Conservation (phyloP, 2,329 filamentous ascomycete species). For the Arthrobotrys pseudoclavata region DNA sequence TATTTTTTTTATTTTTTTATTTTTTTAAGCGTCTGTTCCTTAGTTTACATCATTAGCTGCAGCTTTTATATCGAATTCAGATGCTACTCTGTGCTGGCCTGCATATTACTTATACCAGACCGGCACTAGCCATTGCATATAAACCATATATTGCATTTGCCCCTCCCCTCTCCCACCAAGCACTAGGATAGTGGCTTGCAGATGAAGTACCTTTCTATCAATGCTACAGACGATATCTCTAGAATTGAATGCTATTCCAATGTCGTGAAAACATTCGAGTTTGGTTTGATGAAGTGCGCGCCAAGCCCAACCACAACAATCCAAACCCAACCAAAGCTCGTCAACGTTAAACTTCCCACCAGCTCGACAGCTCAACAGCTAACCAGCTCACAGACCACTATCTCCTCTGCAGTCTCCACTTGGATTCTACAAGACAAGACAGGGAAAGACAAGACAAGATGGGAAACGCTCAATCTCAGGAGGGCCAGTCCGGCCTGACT, state of each 20-base stretch:
- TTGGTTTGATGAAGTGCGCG: background rate
- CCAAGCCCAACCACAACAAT: too few relatives aligned
- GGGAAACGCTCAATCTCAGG: slow-evolving; percentile 58
- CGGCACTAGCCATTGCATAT: slow-evolving; percentile 8
- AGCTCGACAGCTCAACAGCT: background rate
- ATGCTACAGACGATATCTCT: background rate
- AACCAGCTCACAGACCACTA: slow-evolving; percentile 1
- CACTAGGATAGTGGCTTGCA: background rate
- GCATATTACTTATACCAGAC: background rate
- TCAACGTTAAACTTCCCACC: background rate
- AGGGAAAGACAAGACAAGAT: slow-evolving; percentile 20
- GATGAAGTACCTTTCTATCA: slow-evolving; percentile 5
- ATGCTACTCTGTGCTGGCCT: slow-evolving; percentile 17
- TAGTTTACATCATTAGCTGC: background rate
- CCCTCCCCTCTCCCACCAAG: background rate
- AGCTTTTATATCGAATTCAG: slow-evolving; percentile 24
- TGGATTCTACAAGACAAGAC: background rate
- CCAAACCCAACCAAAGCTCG: background rate
- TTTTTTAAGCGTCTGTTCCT: background rate
- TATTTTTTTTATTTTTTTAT: slow-evolving; percentile 2
- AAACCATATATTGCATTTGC: background rate
- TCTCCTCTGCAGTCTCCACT: background rate
- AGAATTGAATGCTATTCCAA: background rate
- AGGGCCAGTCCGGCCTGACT: slow-evolving; percentile 43
- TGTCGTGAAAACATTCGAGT: background rate